These are phyloP conservation scores for Cercospora sp. DNA, from an alignment of 2,329 filamentous ascomycete species.

Conservation along the genomic window DNA sequence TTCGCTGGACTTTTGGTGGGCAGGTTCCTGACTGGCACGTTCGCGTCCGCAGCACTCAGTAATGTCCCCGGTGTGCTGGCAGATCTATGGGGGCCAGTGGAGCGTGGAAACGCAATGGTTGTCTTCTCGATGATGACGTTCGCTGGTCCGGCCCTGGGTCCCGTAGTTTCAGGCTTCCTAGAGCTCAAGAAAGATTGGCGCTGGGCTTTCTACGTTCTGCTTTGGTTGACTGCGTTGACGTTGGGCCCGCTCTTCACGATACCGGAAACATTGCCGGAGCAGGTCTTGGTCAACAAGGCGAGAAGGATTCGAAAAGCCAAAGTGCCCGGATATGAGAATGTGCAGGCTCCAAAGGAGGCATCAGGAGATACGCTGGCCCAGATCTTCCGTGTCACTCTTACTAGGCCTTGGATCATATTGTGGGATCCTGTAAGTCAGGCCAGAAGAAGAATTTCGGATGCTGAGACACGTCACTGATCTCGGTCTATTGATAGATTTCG, in stretches of 20 bases:
- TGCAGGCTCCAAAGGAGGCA: conserved; percentile 53
- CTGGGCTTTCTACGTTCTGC: conserved; percentile 44
- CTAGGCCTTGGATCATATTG: conserved; percentile 55
- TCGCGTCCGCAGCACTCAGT: conserved; percentile 49
- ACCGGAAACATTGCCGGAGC: conserved; percentile 57
- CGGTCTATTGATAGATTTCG: conserved; percentile 42
- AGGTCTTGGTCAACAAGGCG: conserved; percentile 56
- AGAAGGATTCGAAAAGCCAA: conserved; percentile 50
- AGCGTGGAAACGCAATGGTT: conserved; percentile 55
- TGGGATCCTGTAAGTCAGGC: conserved; percentile 44
- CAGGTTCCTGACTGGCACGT: conserved; percentile 57
- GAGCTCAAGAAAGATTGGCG: conserved; percentile 53
- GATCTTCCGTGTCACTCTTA: conserved; percentile 55
- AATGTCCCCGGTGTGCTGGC: conserved; percentile 53
- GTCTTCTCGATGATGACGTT: conserved; percentile 55
- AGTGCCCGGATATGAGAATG: conserved; percentile 54
- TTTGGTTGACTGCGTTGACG: conserved; percentile 42
- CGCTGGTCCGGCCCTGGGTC: conserved; percentile 45
- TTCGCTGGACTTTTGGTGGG: conserved; percentile 56
- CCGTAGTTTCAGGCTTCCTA: conserved; percentile 58
- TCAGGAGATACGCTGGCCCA: conserved; percentile 44
- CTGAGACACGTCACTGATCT: not conserved
- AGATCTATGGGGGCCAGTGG: conserved; percentile 40
- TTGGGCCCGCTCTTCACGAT: conserved; percentile 52
- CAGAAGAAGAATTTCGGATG: not conserved